These are phyloP conservation scores for Talaromyces adpressus DNA, from an alignment of 495 filamentous ascomycete genomes.

Conservation along the genomic window DNA sequence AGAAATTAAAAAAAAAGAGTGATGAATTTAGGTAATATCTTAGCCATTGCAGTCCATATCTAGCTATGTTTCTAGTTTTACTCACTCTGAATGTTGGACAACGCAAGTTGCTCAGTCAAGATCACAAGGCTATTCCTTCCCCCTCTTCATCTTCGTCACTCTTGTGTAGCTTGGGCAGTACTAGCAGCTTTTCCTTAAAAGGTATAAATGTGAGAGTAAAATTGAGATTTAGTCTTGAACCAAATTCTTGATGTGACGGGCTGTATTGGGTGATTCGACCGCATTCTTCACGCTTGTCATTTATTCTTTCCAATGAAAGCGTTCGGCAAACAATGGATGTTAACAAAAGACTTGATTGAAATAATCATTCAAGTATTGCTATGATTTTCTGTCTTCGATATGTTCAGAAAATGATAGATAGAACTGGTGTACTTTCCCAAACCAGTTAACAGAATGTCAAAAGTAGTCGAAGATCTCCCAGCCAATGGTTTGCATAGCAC, in stretches of 20 bases:
- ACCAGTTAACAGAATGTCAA: not conserved
- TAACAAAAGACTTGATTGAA: not conserved
- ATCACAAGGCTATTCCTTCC: not conserved
- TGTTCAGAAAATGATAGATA: not conserved
- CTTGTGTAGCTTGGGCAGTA: not conserved
- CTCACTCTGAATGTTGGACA: not conserved
- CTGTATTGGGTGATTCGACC: not conserved
- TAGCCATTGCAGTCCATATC: not conserved
- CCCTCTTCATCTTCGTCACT: not conserved
- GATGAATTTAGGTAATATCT: not conserved
- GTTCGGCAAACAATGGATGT: not conserved
- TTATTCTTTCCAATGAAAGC: not conserved
- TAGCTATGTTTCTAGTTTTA: not conserved
- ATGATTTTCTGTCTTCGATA: not conserved
- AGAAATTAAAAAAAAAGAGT: not conserved
- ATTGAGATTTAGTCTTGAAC: not conserved
- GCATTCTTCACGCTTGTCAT: not conserved
- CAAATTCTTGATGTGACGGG: not conserved
- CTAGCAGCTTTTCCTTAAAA: not conserved
- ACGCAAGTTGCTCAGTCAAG: not conserved
- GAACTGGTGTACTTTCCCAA: not conserved
- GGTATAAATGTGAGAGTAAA: not conserved
- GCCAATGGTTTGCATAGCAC: not conserved
- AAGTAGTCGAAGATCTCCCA: not conserved
- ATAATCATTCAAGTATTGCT: not conserved